Conservation (phyloP, 805 yeast genomes). For the Torulaspora maleeae region DNA sequence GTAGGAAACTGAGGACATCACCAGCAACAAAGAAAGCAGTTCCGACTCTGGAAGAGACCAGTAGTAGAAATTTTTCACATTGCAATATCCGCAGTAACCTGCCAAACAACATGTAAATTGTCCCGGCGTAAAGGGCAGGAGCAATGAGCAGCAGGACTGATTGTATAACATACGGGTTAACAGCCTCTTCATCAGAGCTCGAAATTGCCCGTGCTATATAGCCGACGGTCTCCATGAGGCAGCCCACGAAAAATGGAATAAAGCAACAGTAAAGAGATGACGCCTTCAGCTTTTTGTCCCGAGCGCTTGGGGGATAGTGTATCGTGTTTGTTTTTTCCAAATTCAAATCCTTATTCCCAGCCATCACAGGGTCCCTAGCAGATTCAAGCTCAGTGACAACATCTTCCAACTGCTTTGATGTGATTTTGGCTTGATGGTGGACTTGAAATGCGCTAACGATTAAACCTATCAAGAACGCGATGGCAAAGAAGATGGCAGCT, state of each 20-base stretch:
- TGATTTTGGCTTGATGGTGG: not conserved
- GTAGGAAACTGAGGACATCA: conserved; percentile 30
- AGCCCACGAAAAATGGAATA: conserved; percentile 30
- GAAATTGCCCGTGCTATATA: conserved; percentile 26
- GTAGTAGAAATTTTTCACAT: conserved; percentile 18
- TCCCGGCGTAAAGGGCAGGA: conserved; percentile 34
- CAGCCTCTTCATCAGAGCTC: conserved; percentile 4
- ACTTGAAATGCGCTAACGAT: not conserved
- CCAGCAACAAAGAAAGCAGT: conserved; percentile 34
- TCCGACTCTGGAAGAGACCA: conserved; percentile 23
- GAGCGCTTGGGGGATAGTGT: not conserved
- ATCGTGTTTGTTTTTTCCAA: not conserved
- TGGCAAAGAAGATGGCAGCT: conserved; percentile 16
- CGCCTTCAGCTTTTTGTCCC: not conserved
- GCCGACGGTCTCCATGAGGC: conserved; percentile 27
- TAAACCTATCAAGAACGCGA: conserved; percentile 12
- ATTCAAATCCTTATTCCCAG: not conserved
- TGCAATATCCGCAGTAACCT: conserved; percentile 20
- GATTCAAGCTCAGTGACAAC: not conserved
- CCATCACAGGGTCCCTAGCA: not conserved
- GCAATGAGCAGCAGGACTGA: conserved; percentile 29
- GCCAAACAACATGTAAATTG: conserved; percentile 35
- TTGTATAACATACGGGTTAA: conserved; percentile 28
- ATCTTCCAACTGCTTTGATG: not conserved
- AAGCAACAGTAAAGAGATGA: conserved; percentile 9